Percentiles rank a stretch among this genome's conserved stretches.
These are phyloP conservation scores for Hypoxylon sp. DNA, from an alignment of 2,329 filamentous ascomycete genomes.

Conservation along the genomic window DNA sequence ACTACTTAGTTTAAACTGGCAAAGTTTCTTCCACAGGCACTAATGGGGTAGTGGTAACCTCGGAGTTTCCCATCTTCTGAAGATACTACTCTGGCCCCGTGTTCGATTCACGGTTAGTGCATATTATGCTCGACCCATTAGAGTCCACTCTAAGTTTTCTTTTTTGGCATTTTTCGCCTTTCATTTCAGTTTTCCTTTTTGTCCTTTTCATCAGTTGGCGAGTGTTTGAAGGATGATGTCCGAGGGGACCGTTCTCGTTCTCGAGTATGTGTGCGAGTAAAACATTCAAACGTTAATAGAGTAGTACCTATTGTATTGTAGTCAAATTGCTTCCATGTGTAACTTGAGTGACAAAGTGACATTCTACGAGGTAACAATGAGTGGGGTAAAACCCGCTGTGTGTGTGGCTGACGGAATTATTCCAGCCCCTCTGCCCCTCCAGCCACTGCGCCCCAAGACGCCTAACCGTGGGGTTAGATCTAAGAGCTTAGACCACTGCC, in stretches of 20 bases:
- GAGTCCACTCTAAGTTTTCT: constrained; percentile 30
- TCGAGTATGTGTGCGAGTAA: not conserved
- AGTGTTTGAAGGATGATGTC: not conserved
- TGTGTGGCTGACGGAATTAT: constrained; percentile 2
- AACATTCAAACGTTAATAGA: not conserved
- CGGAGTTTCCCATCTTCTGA: constrained; percentile 44
- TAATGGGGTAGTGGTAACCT: constrained; percentile 46
- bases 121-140: constrained; percentile 32
- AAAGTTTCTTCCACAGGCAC: constrained; percentile 14
- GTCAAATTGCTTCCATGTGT: not conserved
- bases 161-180: not conserved
- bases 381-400: not conserved
- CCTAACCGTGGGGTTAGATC: constrained; percentile 23
- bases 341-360: not conserved
- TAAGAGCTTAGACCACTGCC: constrained; percentile 32
- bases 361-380: not conserved
- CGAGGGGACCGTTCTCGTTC: not conserved
- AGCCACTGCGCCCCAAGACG: constrained; percentile 12
- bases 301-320: not conserved
- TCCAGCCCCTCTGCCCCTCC: constrained; percentile 17
- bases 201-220: not conserved
- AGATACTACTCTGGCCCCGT: constrained; percentile 45
- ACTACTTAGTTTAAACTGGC: constrained; percentile 6
- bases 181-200: not conserved
- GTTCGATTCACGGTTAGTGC: constrained; percentile 46